These are phyloP conservation scores for Sparassis latifolia DNA, from an alignment of 1,284 basidiomycete species.

Conservation along the genomic window DNA sequence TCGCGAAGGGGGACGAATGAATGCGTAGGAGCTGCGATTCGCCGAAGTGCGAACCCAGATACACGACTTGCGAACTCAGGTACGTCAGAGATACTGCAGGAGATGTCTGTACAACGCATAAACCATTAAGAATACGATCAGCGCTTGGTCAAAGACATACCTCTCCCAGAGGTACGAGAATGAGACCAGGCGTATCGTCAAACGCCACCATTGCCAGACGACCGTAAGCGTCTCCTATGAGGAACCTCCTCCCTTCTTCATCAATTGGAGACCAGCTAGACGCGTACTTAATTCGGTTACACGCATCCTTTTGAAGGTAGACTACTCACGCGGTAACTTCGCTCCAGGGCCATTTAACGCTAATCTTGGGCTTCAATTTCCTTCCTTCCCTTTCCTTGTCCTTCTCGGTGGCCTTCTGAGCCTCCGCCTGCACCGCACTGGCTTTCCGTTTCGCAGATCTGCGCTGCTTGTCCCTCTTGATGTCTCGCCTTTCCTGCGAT, in stretches of 20 bases:
- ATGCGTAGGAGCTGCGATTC: constrained; percentile 76
- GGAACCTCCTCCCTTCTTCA: constrained; percentile 37
- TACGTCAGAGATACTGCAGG: constrained; percentile 74
- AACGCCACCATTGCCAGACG: constrained; percentile 61
- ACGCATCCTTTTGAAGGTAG: not conserved
- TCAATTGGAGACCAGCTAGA: constrained; percentile 46
- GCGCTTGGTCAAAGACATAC: constrained; percentile 32
- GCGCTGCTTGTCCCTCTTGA: constrained; percentile 46
- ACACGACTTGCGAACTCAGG: constrained; percentile 70
- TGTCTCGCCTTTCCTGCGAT: constrained; percentile 38
- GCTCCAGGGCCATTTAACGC: constrained; percentile 68
- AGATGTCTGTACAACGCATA: constrained; percentile 47
- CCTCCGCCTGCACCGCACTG: constrained; percentile 33
- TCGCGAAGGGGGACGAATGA: constrained; percentile 35
- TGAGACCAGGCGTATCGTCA: constrained; percentile 43
- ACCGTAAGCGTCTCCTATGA: constrained; percentile 80
- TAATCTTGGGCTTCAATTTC: constrained; percentile 45
- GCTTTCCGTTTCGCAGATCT: constrained; percentile 45
- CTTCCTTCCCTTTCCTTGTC: constrained; percentile 47
- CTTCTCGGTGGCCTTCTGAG: constrained; percentile 43
- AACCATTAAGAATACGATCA: not conserved
- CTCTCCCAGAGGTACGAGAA: constrained; percentile 66
- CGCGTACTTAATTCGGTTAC: constrained; percentile 4
- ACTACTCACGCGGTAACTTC: constrained; percentile 52
- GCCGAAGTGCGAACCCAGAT: constrained; percentile 78